phyloP scores from a whole-genome alignment of 139 green algal genomes.

The Micractinium conductrix region DNA sequence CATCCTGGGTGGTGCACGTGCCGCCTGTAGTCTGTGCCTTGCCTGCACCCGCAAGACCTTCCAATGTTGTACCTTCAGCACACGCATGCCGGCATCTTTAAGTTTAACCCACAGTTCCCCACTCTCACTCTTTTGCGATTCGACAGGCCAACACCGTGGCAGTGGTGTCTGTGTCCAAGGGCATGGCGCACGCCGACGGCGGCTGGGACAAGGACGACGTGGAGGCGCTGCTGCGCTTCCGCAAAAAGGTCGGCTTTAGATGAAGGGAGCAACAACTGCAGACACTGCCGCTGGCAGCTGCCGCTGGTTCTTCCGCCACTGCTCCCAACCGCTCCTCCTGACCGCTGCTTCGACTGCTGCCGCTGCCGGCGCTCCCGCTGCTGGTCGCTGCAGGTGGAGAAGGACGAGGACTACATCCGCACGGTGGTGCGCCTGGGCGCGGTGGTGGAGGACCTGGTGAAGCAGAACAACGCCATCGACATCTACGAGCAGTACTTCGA shows the following conservation, averaged over 20 bases:
- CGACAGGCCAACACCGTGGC: slow-evolving; percentile 85
- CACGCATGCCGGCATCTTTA: too few species aligned
- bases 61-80: too few species aligned
- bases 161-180: slow-evolving; percentile 73
- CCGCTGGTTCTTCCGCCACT: not conserved
- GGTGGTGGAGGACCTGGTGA: slow-evolving; percentile 82
- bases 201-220: slow-evolving; percentile 94
- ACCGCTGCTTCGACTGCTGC: too few species aligned
- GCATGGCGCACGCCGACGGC: slow-evolving; percentile 88
- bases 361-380: too few species aligned
- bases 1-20: too few species aligned
- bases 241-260: slow-evolving; percentile 43
- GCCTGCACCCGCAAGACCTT: too few species aligned
- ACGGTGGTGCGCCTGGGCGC: slow-evolving; percentile 73
- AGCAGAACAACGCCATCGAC: slow-evolving; percentile 96
- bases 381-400: slow-evolving; percentile 70
- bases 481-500: slow-evolving; percentile 97
- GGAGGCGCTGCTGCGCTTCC: slow-evolving; percentile 52
- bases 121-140: too few species aligned
- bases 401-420: slow-evolving; percentile 95
- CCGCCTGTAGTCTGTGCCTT: too few species aligned
- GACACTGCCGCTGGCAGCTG: not conserved
- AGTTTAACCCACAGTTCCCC: too few species aligned
- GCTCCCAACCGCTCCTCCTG: too few species aligned
- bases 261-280: too few species aligned